Conservation (phyloP, 441 rosid genomes). For the Theobroma grandiflorum region DNA sequence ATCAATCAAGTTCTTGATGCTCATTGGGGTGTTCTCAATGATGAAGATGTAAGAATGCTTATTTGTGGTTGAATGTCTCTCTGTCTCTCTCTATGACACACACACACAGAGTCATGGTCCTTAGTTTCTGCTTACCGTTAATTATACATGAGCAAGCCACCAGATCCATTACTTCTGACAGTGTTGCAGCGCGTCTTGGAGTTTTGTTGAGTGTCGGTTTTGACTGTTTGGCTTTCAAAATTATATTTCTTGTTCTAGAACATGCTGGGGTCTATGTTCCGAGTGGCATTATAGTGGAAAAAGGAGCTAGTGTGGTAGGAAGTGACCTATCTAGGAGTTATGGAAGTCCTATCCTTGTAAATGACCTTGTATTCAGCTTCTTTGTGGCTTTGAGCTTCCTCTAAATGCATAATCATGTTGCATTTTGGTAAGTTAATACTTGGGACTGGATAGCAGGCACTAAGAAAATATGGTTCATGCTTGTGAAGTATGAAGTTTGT, state of each 20-base stretch:
- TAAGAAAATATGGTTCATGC: neutral
- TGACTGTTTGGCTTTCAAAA: neutral
- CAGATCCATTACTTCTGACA: neutral
- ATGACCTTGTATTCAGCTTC: neutral
- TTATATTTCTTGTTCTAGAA: neutral
- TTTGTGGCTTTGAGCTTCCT: neutral
- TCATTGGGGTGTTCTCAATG: constrained; percentile 96
- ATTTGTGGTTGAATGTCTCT: constrained; percentile 17
- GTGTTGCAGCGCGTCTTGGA: neutral
- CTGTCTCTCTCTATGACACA: constrained; percentile 23
- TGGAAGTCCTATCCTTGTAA: neutral
- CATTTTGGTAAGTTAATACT: neutral
- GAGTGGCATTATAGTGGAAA: neutral
- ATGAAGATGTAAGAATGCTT: constrained; percentile 76
- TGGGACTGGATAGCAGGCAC: neutral
- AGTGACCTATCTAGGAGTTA: neutral
- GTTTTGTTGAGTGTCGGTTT: neutral
- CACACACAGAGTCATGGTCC: neutral
- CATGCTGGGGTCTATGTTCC: neutral
- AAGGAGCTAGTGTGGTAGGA: neutral
- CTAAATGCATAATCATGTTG: neutral
- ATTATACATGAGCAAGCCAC: neutral
- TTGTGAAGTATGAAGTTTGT: neutral
- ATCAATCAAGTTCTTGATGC: constrained; percentile 89
- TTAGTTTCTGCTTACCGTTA: constrained; percentile 22